Base-by-base conservation (phyloP, 345 rosid genomes). In the Mercurialis annua region DNA sequence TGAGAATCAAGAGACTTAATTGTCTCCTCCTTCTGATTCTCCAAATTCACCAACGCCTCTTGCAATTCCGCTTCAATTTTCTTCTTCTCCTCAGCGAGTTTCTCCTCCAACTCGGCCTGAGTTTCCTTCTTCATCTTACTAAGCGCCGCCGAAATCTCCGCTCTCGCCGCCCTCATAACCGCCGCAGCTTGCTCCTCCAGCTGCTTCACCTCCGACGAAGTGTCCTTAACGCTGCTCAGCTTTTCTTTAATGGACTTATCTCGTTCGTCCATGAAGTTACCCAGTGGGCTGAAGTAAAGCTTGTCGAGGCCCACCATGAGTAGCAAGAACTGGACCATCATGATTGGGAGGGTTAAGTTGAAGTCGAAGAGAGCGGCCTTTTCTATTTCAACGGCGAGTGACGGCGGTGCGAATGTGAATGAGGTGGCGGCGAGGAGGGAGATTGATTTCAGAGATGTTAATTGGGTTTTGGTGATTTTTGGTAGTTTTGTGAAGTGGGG, bases 61-160 rank as follows among this genome's bases (percentile, higher is more conserved):
- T 82, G 80, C 65, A 93, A 62, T 75, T 93, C 98, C 7, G 72
- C 88, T 76, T 93, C 98, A 60, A 90, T 80, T 73, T 82, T 90
- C 88, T 80, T 82, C 83, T 89, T 82, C 46, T 89, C 96, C 40
- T 78, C 94, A 10, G 70, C 83, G 55, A 84, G 54, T 70, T 83
- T 86, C 81, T 67, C 69, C 63, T 90, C 97, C 36, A 93, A 77
- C 66, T 87, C 97, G 73, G 64, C 81, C 86, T 87, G 80, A 0
- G 96, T 93, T 79, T 94, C 97, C 80, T 89, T 85, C 92, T 89
- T 86, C 96, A 86, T 91, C 84, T 87, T 85, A 72, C 76, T 89
- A 67, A 90, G 82, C 0, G 94, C 94, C 9, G 97, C 94, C 8
- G 98, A 70, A 31, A 93, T 87, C 77, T 93, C 98, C 0, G 98